These are phyloP conservation scores for Senecio squalidus DNA, from an alignment of 140 eudicot genomes.

Conservation along the genomic window DNA sequence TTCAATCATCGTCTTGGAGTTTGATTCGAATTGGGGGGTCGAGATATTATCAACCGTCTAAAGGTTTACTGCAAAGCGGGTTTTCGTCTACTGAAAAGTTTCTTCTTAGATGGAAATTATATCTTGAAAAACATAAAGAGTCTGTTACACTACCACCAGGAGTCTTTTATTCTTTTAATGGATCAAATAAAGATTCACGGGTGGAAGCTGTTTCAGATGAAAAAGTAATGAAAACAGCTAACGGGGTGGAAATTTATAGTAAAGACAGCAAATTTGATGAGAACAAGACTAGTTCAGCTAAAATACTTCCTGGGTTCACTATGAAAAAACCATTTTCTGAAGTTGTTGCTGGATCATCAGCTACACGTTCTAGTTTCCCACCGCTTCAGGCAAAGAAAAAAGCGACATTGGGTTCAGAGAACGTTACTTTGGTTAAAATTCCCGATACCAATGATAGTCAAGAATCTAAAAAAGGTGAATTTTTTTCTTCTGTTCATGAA, in stretches of 20 bases:
- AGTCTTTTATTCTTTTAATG: conserved; percentile 17
- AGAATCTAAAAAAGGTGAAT: conserved; percentile 31
- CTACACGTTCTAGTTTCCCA: conserved; percentile 63
- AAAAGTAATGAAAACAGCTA: conserved; percentile 30
- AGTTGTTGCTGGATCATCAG: conserved; percentile 87
- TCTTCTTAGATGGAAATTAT: conserved; percentile 69
- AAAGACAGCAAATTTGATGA: conserved; percentile 30
- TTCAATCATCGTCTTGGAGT: conserved; percentile 66
- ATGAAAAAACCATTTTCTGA: conserved; percentile 90
- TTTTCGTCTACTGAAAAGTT: conserved; percentile 67
- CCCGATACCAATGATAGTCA: conserved; percentile 23
- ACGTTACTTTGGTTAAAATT: conserved; percentile 35
- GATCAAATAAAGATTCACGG: conserved; percentile 22
- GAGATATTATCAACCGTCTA: conserved; percentile 76
- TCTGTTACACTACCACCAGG: conserved; percentile 8
- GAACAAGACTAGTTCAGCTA: conserved; percentile 30
- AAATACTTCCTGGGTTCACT: conserved; percentile 40
- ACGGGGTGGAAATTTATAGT: conserved; percentile 34
- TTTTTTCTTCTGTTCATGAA: conserved; percentile 27
- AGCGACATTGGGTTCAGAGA: conserved; percentile 31
- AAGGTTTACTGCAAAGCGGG: conserved; percentile 87
- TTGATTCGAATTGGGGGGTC: conserved; percentile 77
- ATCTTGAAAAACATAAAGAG: conserved; percentile 50
- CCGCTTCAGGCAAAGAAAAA: conserved; percentile 65
- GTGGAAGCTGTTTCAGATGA: conserved; percentile 33